phyloP scores from a whole-genome alignment of 2,329 filamentous ascomycete genomes.

The Ambrosiella beaveri region DNA sequence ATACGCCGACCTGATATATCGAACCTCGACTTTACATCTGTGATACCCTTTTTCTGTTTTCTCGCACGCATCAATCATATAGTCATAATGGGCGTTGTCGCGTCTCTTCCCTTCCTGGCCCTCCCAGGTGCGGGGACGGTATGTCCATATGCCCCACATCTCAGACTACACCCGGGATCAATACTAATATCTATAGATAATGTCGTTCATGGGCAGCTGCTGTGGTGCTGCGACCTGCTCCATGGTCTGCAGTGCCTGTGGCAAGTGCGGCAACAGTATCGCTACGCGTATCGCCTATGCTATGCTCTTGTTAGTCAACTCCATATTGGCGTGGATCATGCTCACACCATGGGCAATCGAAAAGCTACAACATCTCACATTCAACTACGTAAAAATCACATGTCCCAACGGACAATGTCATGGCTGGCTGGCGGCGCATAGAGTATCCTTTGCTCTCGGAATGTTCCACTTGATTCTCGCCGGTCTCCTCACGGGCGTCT shows the following conservation, averaged over 20 bases:
- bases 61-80: slow-evolving; percentile 1
- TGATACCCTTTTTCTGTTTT: neutral
- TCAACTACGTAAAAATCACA: slow-evolving; percentile 91
- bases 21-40: no score
- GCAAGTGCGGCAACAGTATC: slow-evolving; percentile 94
- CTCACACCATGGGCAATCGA: slow-evolving; percentile 97
- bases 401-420: slow-evolving; percentile 84
- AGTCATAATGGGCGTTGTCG: slow-evolving; percentile 65
- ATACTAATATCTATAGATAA: slow-evolving; percentile 32
- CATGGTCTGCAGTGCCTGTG: slow-evolving; percentile 86
- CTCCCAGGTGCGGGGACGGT: slow-evolving; percentile 76
- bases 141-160: slow-evolving; percentile 21
- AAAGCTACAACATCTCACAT: slow-evolving; percentile 76
- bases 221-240: slow-evolving; percentile 95
- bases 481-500: slow-evolving; percentile 69
- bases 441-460: slow-evolving; percentile 94
- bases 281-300: slow-evolving; percentile 94
- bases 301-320: slow-evolving; percentile 87
- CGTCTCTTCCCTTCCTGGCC: slow-evolving; percentile 79
- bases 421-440: slow-evolving; percentile 89
- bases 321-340: slow-evolving; percentile 96
- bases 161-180: neutral
- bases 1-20: no score
- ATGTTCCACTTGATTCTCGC: slow-evolving; percentile 84
- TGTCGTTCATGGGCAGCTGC: slow-evolving; percentile 72